phyloP scores from a whole-genome alignment of 2,329 filamentous ascomycete genomes.

The Didymella keratinophila region DNA sequence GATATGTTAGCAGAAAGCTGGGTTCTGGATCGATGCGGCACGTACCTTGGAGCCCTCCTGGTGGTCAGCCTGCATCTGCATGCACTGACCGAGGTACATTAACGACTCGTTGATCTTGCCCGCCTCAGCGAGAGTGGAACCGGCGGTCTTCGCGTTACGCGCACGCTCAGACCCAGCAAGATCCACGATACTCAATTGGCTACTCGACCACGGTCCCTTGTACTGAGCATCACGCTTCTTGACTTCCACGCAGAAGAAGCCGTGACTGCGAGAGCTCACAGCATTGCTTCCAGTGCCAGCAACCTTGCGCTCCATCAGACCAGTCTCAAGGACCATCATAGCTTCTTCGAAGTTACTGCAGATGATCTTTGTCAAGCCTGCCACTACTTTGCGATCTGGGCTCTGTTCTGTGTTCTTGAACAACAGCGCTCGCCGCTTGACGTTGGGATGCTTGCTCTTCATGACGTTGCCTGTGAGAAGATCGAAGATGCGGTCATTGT shows the following conservation, averaged over 20 bases:
- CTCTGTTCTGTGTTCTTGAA: slow-evolving; percentile 93
- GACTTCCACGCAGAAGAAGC: slow-evolving; percentile 94
- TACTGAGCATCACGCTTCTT: slow-evolving; percentile 75
- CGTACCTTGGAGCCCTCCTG: slow-evolving; percentile 75
- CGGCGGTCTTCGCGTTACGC: slow-evolving; percentile 90
- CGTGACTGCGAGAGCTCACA: slow-evolving; percentile 89
- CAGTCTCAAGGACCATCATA: slow-evolving; percentile 87
- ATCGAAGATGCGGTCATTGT: slow-evolving; percentile 98
- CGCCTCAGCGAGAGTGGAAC: slow-evolving; percentile 89
- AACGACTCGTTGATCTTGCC: slow-evolving; percentile 98
- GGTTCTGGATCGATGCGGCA: neutral
- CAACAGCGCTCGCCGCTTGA: slow-evolving; percentile 77
- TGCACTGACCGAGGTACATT: slow-evolving; percentile 97
- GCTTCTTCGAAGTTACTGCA: slow-evolving; percentile 85
- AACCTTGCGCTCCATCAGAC: slow-evolving; percentile 84
- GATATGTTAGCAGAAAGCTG: slow-evolving; percentile 24
- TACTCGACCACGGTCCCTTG: slow-evolving; percentile 74
- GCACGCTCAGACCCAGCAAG: slow-evolving; percentile 94
- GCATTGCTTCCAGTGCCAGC: slow-evolving; percentile 93
- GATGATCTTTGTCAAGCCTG: slow-evolving; percentile 87
- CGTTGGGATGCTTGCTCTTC: slow-evolving; percentile 60
- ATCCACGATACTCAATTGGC: slow-evolving; percentile 86
- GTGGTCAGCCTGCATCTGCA: slow-evolving; percentile 90
- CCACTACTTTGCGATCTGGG: slow-evolving; percentile 91
- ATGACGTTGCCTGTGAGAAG: slow-evolving; percentile 73